Percentiles rank a stretch among this genome's conserved stretches.
Conservation (phyloP, 352 stramenopile species). For the Aphanomyces cochlioides region DNA sequence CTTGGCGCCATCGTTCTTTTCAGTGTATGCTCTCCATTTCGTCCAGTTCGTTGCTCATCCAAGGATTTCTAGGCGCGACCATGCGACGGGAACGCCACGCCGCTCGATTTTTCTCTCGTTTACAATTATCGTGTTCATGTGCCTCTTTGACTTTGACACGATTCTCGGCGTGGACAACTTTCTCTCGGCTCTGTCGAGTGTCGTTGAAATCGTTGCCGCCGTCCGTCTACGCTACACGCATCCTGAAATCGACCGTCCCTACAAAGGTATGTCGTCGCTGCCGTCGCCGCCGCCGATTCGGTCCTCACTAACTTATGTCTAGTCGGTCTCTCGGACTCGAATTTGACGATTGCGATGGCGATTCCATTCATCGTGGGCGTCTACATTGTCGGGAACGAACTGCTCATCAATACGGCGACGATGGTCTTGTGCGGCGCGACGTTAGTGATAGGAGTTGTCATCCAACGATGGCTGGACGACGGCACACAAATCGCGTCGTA, state of each 20-base stretch:
- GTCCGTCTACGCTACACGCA: conserved; percentile 75
- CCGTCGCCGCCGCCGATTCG: neutral
- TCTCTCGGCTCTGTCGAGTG: conserved; percentile 57
- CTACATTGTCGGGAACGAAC: conserved; percentile 77
- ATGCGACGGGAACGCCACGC: conserved; percentile 54
- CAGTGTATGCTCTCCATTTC: conserved; percentile 46
- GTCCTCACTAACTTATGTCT: neutral
- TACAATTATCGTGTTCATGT: conserved; percentile 73
- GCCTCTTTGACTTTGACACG: conserved; percentile 74
- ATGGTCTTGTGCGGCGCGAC: conserved; percentile 54
- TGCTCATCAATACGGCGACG: conserved; percentile 71
- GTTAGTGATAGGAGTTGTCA: conserved; percentile 46
- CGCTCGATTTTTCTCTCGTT: conserved; percentile 71
- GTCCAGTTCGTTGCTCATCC: neutral
- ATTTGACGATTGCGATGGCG: conserved; percentile 45
- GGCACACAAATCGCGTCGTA: conserved; percentile 23
- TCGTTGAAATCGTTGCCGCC: conserved; percentile 74
- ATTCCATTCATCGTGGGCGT: conserved; percentile 61
- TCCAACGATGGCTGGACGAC: conserved; percentile 62
- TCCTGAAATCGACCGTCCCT: conserved; percentile 67
- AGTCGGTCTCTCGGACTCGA: conserved; percentile 62
- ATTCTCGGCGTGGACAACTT: conserved; percentile 83
- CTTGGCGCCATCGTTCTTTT: conserved; percentile 69
- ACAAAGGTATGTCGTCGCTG: conserved; percentile 34
- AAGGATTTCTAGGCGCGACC: conserved; percentile 41